A percentile compares a stretch with the other conserved stretches of the same genome.
Conservation (phyloP, 2,329 filamentous ascomycete genomes). For the Immersiporthe knoxdaviesiana region DNA sequence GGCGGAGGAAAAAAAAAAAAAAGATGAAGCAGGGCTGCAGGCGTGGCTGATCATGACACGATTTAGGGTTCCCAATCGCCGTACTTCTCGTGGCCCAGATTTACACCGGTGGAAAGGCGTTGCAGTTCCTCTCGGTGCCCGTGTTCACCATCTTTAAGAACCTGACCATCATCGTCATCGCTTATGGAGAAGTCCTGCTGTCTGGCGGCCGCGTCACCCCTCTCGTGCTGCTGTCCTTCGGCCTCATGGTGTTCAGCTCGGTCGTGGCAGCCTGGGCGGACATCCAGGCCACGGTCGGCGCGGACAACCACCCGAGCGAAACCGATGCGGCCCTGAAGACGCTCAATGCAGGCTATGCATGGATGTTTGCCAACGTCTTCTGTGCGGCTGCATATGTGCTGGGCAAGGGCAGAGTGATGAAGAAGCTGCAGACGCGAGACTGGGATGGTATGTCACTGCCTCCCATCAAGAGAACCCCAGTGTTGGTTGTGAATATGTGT, state of each 20-base stretch:
- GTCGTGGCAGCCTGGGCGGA: conserved; percentile 97
- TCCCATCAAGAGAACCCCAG: conserved; percentile 1
- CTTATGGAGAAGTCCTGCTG: conserved; percentile 97
- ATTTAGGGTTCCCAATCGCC: conserved; percentile 98
- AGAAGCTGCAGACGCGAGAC: conserved; percentile 99
- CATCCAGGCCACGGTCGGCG: conserved; percentile 80
- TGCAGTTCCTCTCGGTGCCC: conserved; percentile 94
- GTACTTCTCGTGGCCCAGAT: conserved; percentile 98
- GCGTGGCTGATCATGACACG: conserved; percentile 21
- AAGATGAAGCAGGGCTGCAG: no score
- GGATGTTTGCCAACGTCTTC: conserved; percentile 97
- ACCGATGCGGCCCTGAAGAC: conserved; percentile 73
- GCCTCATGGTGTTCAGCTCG: conserved; percentile 94
- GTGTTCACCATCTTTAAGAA: conserved; percentile 99
- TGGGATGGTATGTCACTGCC: conserved; percentile 83
- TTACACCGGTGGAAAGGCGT: conserved; percentile 93
- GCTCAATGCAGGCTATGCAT: conserved; percentile 91
- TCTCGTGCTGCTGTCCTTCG: conserved; percentile 89
- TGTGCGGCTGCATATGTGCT: conserved; percentile 90
- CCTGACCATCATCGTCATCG: conserved; percentile 96
- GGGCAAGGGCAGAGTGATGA: conserved; percentile 97
- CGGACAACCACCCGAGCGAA: conserved; percentile 60
- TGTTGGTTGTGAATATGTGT: not conserved
- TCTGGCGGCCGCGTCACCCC: conserved; percentile 91
- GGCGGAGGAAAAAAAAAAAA: not conserved